These are phyloP conservation scores for Russula brevipes DNA, from an alignment of 768 basidiomycete species.

Conservation along the genomic window DNA sequence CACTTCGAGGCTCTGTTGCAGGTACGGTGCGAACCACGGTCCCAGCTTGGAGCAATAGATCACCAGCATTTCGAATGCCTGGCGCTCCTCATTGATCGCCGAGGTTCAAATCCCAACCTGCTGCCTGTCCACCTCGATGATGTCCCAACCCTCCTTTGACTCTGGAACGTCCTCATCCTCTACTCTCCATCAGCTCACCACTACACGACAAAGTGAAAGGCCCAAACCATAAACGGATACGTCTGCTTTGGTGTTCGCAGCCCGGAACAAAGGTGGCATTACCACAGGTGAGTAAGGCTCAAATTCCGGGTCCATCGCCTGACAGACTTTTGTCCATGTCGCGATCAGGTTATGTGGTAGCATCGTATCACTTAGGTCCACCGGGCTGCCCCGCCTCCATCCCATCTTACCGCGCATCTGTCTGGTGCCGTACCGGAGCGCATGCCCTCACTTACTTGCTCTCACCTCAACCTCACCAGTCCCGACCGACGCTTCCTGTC, in stretches of 20 bases:
- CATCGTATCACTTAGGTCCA: constrained; percentile 68
- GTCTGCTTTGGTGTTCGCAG: constrained; percentile 77
- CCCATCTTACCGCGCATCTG: no score
- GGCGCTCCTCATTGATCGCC: constrained; percentile 80
- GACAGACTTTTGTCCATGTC: constrained; percentile 87
- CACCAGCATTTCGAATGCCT: constrained; percentile 82
- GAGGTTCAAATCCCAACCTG: constrained; percentile 74
- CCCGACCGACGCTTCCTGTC: no score
- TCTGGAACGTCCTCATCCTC: constrained; percentile 52
- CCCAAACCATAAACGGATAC: constrained; percentile 63
- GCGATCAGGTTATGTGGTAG: constrained; percentile 71
- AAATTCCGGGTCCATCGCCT: constrained; percentile 78
- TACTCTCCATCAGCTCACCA: constrained; percentile 22
- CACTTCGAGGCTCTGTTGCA: constrained; percentile 65
- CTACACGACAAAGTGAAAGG: not conserved
- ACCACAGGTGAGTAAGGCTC: constrained; percentile 82
- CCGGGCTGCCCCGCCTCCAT: no score
- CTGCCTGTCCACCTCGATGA: constrained; percentile 70
- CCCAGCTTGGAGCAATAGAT: constrained; percentile 71
- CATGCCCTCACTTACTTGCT: no score
- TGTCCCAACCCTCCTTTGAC: constrained; percentile 75
- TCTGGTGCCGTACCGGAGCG: no score
- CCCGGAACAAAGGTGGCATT: constrained; percentile 70
- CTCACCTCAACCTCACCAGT: no score
- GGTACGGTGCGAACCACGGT: constrained; percentile 63